These are phyloP conservation scores for Fusarium odoratissimum DNA, from an alignment of 2,329 filamentous ascomycete species.

Conservation along the genomic window DNA sequence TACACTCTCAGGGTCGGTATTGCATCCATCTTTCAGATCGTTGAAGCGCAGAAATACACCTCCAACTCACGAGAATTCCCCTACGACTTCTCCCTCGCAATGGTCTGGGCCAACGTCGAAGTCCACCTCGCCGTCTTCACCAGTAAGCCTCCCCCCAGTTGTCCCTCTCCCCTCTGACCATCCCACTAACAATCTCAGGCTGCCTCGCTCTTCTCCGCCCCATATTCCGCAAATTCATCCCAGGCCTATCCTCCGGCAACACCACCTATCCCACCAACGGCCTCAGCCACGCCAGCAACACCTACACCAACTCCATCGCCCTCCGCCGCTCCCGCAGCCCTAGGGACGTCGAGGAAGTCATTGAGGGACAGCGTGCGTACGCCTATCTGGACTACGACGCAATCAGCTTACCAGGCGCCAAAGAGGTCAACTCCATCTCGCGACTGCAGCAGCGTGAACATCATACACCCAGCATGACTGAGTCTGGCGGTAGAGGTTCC, in stretches of 20 bases:
- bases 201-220: constrained; percentile 30
- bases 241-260: constrained; percentile 17
- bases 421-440: constrained; percentile 24
- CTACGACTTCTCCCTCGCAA: constrained; percentile 27
- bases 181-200: constrained; percentile 1
- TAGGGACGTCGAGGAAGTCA: constrained; percentile 4
- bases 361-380: constrained; percentile 21
- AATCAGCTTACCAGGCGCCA: constrained; percentile 34
- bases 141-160: neutral
- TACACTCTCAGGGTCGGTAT: constrained; percentile 18
- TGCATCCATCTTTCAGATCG: constrained; percentile 31
- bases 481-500: constrained; percentile 21
- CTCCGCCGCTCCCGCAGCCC: constrained; percentile 3
- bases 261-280: constrained; percentile 25
- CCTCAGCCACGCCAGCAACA: constrained; percentile 18
- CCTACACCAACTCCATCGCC: constrained; percentile 2
- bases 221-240: constrained; percentile 34
- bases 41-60: constrained; percentile 17
- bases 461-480: constrained; percentile 12
- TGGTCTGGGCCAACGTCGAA: constrained; percentile 34
- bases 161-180: rapidly evolving
- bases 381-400: constrained; percentile 26
- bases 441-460: constrained; percentile 18
- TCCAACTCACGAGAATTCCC: constrained; percentile 27
- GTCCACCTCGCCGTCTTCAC: constrained; percentile 27